Base-by-base conservation (phyloP, 306 rosid species). In the Dalbergia oliveri region DNA sequence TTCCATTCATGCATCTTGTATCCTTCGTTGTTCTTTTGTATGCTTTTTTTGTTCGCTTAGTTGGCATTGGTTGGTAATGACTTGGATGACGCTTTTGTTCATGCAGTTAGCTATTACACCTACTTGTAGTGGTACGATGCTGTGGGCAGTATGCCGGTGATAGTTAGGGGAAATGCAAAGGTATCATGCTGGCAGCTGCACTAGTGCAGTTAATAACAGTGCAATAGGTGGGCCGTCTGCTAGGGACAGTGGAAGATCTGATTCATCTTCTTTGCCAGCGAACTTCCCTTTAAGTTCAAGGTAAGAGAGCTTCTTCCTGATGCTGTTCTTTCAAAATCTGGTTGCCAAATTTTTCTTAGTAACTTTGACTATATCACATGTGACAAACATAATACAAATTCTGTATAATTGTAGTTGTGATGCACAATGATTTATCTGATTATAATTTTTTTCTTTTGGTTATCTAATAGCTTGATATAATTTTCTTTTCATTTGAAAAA, bases 161-260 rank as follows among this genome's bases (percentile, higher is more conserved):
- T 87, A 89, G 91, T 88, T 85, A 71, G 93, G 87, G 90, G 94
- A 88, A 86, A 94, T 94, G 97, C 97, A 92, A 75, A 88, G 94
- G 97, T 86, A 89, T 92, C 97, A 87, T 87, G 79, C 86, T 88
- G 83, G 90, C 76, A 79, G 94, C 92, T 88, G 94, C 94, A 81
- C 92, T 90, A 82, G 97, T 94, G 97, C 98, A 92, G 94, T 94
- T 83, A 91, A 89, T 72, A 91, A 87, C 89, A 87, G 80, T 85
- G 79, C 88, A 61, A 79, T 89, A 77, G 92, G 97, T 34, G 92
- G 97, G 66, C 82, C 93, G 68, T 91, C 98, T 15, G 86, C 89
- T 58, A 88, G 97, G 92, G 97, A 94, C 81, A 75, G 88, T 77
- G 87, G 87, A 85, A 91, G 97, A 85, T 85, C 93, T 75, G 98